Percentiles rank a stretch among this genome's conserved stretches.
Conservation (phyloP, 2,329 filamentous ascomycete genomes). For the Stromatinia cepivora region DNA sequence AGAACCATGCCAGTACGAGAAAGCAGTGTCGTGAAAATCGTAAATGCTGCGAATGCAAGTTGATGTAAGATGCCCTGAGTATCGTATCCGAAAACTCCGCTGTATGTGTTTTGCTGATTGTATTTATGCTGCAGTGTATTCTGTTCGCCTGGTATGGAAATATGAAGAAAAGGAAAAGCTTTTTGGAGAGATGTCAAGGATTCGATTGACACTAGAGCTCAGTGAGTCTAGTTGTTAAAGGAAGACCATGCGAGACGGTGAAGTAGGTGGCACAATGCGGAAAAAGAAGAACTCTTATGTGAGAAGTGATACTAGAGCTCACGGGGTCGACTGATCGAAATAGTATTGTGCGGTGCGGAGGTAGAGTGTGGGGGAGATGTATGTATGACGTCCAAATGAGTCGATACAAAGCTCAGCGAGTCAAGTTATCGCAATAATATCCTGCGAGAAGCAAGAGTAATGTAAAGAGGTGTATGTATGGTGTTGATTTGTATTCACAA, state of each 20-base stretch:
- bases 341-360: not conserved
- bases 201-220: not conserved
- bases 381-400: not conserved
- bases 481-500: not conserved
- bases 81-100: constrained; percentile 2
- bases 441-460: not conserved
- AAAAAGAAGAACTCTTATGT: not conserved
- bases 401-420: not conserved
- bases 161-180: not conserved
- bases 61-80: not conserved
- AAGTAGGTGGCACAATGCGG: not conserved
- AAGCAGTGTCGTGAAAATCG: not conserved
- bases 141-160: not conserved
- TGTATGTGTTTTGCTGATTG: not conserved
- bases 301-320: not conserved
- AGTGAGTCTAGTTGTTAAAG: not conserved
- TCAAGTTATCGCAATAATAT: not conserved
- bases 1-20: not conserved
- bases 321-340: not conserved
- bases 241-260: not conserved
- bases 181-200: not conserved
- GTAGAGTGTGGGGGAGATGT: not conserved
- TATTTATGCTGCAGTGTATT: constrained; percentile 3
- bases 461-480: not conserved
- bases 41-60: not conserved